Base-by-base conservation (phyloP, 2,329 filamentous ascomycete genomes). In the Diaporthe capsici region DNA sequence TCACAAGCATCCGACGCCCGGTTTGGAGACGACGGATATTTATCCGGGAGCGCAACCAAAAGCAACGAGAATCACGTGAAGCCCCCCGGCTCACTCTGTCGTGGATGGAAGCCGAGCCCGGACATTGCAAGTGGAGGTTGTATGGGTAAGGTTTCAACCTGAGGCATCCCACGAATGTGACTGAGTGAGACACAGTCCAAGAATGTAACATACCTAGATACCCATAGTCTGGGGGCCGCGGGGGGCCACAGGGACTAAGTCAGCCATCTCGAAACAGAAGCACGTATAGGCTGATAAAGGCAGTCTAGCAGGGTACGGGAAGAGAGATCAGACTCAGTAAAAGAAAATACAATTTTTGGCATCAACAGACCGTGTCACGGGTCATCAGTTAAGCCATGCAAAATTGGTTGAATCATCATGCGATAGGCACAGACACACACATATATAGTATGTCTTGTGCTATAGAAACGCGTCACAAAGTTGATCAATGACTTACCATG, bases 341-440 rank as follows among this genome's bases (percentile, higher is more conserved):
- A 53, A 63, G 44, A 42, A 71, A 61, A 71, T 61, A 58, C 73
- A 70, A 70, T 67, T 10, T 70, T 68, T 75, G 76, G 76, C 76
- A 77, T 77, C 76, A 77, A 17, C 31, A 37, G 57, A 70, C 76
- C 75, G 71, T 75, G 70, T 75, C 71, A 71, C 44, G n/a, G 75
- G 73, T 55, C 53, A 37, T 78, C 76, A 77, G 76, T 53, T 78
- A 78, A 78, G 76, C 76, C 76, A 78, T 78, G 75, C 71, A 77
- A 77, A 65, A 58, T 71, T 67, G 51, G 72, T 73, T 68, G 63
- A 42, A 65, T 76, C 76, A 76, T 73, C 63, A 67, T 39, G 15
- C 31, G 42, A 55, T 4, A 25, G 31, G 37, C 51, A 44, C 15
- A 65, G 5, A 42, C 6, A 10, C 25, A 10, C 25, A 25, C 12